Conservation (phyloP, 257 asterid genomes). For the Anisodus tanguticus region DNA sequence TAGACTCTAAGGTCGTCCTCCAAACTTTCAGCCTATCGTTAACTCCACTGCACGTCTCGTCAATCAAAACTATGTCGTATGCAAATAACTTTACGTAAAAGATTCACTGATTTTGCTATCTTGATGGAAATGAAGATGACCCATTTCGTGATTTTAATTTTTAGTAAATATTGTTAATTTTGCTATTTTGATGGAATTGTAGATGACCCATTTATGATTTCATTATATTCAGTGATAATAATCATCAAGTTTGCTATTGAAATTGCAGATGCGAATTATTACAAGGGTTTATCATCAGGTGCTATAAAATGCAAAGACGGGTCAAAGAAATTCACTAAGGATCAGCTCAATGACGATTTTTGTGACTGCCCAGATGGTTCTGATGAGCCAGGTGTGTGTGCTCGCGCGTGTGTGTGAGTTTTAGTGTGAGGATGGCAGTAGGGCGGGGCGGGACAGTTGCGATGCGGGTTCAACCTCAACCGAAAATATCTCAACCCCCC, state of each 20-base stretch:
- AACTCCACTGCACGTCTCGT: no score
- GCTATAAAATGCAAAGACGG: constrained; percentile 87
- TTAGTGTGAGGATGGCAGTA: no score
- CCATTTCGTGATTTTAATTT: no score
- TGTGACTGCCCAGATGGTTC: constrained; percentile 97
- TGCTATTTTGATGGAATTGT: not conserved
- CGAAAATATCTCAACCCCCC: no score
- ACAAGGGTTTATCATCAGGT: constrained; percentile 49
- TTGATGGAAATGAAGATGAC: not conserved
- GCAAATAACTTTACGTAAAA: no score
- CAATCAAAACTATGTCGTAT: no score
- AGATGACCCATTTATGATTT: not conserved
- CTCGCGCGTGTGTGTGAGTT: not conserved
- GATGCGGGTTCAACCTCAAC: no score
- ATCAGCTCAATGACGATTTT: constrained; percentile 90
- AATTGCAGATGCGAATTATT: constrained; percentile 73
- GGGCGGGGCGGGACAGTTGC: no score
- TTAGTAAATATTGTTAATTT: no score
- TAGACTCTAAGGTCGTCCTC: no score
- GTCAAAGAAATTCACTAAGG: constrained; percentile 61
- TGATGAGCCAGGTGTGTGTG: constrained; percentile 85
- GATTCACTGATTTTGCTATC: no score
- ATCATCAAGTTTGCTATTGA: not conserved
- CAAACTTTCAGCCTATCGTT: no score
- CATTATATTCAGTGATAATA: not conserved